phyloP scores from a whole-genome alignment of 345 rosid genomes.

The Citrus sinensis region DVS_A1.0 CM039168.1:732501-733000 shows the following conservation, averaged over 20 bases:
- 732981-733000: background rate
- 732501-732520: conserved; percentile 68
- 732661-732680: background rate
- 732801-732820: background rate
- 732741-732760: background rate
- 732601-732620: background rate
- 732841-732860: background rate
- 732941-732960: background rate
- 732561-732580: conserved; percentile 2
- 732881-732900: background rate
- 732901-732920: background rate
- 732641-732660: background rate
- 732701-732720: background rate
- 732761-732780: background rate
- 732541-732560: background rate
- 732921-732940: background rate
- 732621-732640: conserved; percentile 5
- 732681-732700: background rate
- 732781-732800: background rate
- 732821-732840: background rate
- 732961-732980: background rate
- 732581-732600: background rate
- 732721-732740: background rate
- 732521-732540: conserved; percentile 57
- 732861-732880: background rate